phyloP scores from a whole-genome alignment of 768 basidiomycete species.

The Mycena galericulata region DNA sequence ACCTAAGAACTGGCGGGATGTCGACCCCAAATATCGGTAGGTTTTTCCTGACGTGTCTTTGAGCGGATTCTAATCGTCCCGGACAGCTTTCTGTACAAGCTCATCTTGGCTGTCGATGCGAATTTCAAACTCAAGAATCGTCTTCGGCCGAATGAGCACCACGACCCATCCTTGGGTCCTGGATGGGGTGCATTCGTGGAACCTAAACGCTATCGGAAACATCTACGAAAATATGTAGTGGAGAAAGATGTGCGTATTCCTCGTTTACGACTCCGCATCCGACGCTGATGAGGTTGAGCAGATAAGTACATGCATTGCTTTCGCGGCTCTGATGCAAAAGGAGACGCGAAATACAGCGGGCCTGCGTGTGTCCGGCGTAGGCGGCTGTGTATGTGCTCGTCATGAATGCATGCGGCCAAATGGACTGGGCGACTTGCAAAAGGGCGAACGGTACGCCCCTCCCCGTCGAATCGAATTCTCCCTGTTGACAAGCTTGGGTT shows the following conservation, averaged over 20 bases:
- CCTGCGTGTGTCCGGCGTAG: constrained; percentile 20
- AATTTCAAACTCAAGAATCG: constrained; percentile 41
- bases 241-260: constrained; percentile 18
- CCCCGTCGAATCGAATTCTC: too few relatives aligned
- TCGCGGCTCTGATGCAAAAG: constrained; percentile 33
- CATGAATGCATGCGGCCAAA: constrained; percentile 20
- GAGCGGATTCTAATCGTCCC: background rate
- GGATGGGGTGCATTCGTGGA: constrained; percentile 22
- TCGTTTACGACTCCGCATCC: too few relatives aligned
- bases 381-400: constrained; percentile 28
- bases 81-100: constrained; percentile 35
- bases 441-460: too few relatives aligned
- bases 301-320: constrained; percentile 32
- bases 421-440: too few relatives aligned
- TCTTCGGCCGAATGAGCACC: background rate
- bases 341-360: constrained; percentile 30
- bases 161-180: constrained; percentile 23
- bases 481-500: too few relatives aligned
- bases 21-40: constrained; percentile 6
- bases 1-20: constrained; percentile 28
- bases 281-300: background rate
- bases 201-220: background rate
- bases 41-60: background rate
- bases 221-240: constrained; percentile 11
- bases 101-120: constrained; percentile 40